phyloP scores from a whole-genome alignment of 169 alveolate genomes.

The Eimeria maxima region DNA sequence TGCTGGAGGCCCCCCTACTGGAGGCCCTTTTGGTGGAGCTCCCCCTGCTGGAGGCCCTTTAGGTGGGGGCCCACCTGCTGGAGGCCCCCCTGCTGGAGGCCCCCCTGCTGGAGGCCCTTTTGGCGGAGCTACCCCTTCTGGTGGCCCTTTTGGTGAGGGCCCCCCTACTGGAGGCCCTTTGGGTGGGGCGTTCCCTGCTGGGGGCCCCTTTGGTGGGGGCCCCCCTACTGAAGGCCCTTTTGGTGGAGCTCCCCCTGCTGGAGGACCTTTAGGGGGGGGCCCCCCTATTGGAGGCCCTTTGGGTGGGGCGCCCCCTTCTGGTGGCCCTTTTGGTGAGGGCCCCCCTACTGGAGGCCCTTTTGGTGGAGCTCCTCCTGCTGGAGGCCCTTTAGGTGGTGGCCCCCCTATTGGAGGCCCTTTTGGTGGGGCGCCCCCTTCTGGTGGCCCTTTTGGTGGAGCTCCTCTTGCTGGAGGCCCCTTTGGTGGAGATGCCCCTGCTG shows the following conservation, averaged over 20 bases:
- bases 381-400: constrained; percentile 41
- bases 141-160: constrained; percentile 44
- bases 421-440: not conserved
- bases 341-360: constrained; percentile 34
- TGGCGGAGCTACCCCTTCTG: not conserved
- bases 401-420: constrained; percentile 20
- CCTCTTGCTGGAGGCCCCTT: not conserved
- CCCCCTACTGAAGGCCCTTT: not conserved
- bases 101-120: constrained; percentile 34
- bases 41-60: too few species aligned
- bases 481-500: not conserved
- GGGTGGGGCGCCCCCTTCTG: not conserved
- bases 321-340: not conserved
- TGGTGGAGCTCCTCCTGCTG: not conserved
- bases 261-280: not conserved
- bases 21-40: too few species aligned
- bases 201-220: not conserved
- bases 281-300: not conserved
- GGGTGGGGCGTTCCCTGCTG: too few species aligned
- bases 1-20: too few species aligned
- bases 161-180: constrained; percentile 25
- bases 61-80: too few species aligned
- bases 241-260: not conserved
- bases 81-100: too few species aligned
- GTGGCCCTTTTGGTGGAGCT: not conserved